Conservation (phyloP, 2,329 filamentous ascomycete genomes). For the Neofusicoccum ribis region DNA sequence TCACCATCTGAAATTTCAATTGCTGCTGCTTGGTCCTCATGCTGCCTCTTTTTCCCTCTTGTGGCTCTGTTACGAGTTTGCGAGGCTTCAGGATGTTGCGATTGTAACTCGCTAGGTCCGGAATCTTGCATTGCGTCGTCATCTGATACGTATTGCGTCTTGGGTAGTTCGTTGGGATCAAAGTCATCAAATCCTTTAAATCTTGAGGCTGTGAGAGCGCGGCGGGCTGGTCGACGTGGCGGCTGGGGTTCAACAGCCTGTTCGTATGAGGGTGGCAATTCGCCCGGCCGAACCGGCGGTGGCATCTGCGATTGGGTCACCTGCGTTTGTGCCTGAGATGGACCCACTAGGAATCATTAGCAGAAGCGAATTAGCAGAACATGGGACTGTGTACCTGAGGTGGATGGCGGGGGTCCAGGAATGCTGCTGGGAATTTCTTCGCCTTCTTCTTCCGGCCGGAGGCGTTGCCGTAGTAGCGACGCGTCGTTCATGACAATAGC, state of each 20-base stretch:
- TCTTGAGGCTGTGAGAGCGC: constrained; percentile 44
- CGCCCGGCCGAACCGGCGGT: not conserved
- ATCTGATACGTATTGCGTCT: not conserved
- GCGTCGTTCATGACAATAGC: constrained; percentile 82
- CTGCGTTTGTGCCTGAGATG: not conserved
- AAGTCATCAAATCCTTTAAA: constrained; percentile 77
- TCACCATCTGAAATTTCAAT: constrained; percentile 55
- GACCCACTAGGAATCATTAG: not conserved
- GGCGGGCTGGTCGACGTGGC: constrained; percentile 12
- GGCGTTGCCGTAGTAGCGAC: constrained; percentile 66
- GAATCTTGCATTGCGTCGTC: constrained; percentile 2
- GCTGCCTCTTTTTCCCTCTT: constrained; percentile 8
- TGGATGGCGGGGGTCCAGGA: constrained; percentile 20
- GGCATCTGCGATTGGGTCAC: not conserved
- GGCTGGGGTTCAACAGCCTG: not conserved
- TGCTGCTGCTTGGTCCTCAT: not conserved
- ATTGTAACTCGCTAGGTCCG: not conserved
- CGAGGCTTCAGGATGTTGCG: not conserved
- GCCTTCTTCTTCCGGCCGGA: constrained; percentile 46
- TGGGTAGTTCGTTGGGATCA: constrained; percentile 29
- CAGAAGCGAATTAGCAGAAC: not conserved
- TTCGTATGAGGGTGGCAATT: no score
- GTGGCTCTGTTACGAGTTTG: not conserved
- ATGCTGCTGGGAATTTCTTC: constrained; percentile 24
- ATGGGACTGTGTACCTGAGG: constrained; percentile 21